Evolutionary conservation across 805 yeast species (phyloP).

Genomic region (Candida ficus): DNA sequence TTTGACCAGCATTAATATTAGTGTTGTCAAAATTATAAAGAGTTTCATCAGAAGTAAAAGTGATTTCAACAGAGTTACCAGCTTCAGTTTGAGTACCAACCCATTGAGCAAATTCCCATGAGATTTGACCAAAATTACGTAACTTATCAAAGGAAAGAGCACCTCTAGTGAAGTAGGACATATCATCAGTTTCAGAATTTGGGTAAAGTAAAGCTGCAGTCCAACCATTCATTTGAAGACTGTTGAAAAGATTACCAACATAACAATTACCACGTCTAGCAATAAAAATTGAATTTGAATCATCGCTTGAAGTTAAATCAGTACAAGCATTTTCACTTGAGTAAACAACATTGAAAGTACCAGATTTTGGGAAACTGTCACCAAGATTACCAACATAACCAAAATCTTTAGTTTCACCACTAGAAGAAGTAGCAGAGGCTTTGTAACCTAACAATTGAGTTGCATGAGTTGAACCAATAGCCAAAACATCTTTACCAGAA

Average conservation of each 20-base stretch:
- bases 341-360: conserved; percentile 5
- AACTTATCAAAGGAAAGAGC: not conserved
- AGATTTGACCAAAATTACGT: conserved; percentile 4
- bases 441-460: conserved; percentile 7
- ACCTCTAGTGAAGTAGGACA: not conserved
- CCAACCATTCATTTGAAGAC: not conserved
- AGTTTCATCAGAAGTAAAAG: not conserved
- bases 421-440: conserved; percentile 8
- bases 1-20: conserved; percentile 10
- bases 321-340: conserved; percentile 7
- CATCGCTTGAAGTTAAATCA: too few relatives aligned
- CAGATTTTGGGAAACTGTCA: not conserved
- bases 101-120: conserved; percentile 12
- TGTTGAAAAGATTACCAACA: not conserved
- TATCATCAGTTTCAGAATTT: not conserved
- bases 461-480: conserved; percentile 14
- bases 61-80: conserved; percentile 8
- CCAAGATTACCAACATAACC: conserved; percentile 8
- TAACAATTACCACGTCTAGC: conserved; percentile 8
- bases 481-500: conserved; percentile 9
- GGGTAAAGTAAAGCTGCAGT: not conserved
- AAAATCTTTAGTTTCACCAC: conserved; percentile 6
- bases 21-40: not conserved
- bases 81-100: not conserved
- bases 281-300: conserved; percentile 3